Conservation (phyloP, 331 rosid genomes). For the Stylosanthes scabra region DNA sequence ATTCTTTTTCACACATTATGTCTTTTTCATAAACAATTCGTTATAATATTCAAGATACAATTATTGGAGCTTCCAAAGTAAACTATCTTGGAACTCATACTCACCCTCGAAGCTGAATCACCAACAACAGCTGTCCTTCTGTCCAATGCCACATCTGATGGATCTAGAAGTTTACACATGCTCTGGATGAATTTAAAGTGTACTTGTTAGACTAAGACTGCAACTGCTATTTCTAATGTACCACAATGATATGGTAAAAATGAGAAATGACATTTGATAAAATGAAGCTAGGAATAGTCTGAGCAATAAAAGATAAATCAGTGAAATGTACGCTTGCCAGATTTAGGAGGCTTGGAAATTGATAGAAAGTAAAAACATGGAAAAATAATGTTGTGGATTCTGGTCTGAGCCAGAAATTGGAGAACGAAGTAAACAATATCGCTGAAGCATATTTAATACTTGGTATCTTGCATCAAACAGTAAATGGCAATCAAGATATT, state of each 20-base stretch:
- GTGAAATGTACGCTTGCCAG: constrained; percentile 10
- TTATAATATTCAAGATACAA: background rate
- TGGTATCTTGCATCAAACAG: background rate
- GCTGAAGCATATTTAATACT: background rate
- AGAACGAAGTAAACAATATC: background rate
- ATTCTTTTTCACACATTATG: constrained; percentile 9
- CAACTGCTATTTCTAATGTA: constrained; percentile 26
- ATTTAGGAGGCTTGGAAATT: constrained; percentile 17
- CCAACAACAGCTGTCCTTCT: constrained; percentile 38
- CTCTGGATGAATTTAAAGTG: constrained; percentile 60
- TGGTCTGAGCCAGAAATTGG: background rate
- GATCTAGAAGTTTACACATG: constrained; percentile 60
- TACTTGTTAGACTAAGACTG: constrained; percentile 8
- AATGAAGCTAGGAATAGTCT: background rate
- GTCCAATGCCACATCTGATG: constrained; percentile 41
- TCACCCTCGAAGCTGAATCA: constrained; percentile 60
- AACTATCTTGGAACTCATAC: constrained; percentile 44
- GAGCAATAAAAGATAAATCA: constrained; percentile 5
- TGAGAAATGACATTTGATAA: constrained; percentile 19
- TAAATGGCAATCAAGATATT: background rate
- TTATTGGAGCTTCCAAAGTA: constrained; percentile 18
- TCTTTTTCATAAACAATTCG: constrained; percentile 23
- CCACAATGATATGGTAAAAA: constrained; percentile 23
- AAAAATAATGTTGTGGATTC: background rate
- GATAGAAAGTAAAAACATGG: constrained; percentile 7